phyloP scores from a whole-genome alignment of 2,329 filamentous ascomycete genomes.

The Nakataea oryzae region DNA sequence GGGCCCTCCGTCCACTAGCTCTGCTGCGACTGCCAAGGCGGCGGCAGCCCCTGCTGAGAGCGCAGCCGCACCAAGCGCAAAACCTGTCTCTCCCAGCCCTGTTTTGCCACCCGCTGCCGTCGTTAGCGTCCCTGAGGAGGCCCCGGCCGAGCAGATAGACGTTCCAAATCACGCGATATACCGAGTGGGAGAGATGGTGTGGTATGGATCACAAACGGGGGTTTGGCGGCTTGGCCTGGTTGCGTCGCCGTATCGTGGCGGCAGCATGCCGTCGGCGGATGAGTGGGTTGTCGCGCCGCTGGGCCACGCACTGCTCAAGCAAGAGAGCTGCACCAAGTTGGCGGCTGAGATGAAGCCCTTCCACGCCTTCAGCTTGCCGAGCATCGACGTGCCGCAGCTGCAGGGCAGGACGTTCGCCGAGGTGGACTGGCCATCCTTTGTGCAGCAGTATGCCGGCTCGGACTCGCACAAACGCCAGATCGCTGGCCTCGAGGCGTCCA shows the following conservation, averaged over 20 bases:
- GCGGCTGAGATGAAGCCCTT: conserved; percentile 22
- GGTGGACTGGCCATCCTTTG: conserved; percentile 18
- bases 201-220: conserved; percentile 17
- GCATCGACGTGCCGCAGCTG: conserved; percentile 12
- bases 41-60: conserved; percentile 2
- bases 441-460: conserved; percentile 7
- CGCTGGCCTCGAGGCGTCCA: conserved; percentile 24
- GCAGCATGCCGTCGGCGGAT: conserved; percentile 6
- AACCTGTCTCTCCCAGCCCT: background rate
- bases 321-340: conserved; percentile 11
- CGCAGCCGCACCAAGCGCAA: background rate
- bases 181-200: conserved; percentile 23
- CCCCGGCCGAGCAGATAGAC: background rate
- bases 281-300: conserved; percentile 18
- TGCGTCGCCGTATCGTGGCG: conserved; percentile 6
- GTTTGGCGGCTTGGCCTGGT: conserved; percentile 25
- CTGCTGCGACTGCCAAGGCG: background rate
- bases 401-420: conserved; percentile 15
- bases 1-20: background rate
- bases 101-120: background rate
- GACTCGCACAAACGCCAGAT: conserved; percentile 10
- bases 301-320: conserved; percentile 14
- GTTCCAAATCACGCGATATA: conserved; percentile 12
- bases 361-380: conserved; percentile 24
- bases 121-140: background rate